Conservation (phyloP, 345 rosid genomes). For the Corchorus capsularis region DNA sequence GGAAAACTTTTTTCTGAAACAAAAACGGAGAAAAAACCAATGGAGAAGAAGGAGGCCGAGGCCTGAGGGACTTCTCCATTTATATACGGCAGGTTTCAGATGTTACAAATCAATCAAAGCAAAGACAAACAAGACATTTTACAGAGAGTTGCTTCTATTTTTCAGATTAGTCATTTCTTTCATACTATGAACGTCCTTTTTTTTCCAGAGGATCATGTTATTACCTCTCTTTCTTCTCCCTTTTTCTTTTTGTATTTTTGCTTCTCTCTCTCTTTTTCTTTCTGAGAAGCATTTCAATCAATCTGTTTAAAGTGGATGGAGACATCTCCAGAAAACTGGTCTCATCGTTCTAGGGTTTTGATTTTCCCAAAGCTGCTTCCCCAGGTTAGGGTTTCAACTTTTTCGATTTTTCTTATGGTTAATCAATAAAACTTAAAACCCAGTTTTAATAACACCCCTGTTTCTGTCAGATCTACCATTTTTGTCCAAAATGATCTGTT, state of each 20-base stretch:
- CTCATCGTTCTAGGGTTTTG: conserved; percentile 33
- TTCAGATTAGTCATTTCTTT: conserved; percentile 21
- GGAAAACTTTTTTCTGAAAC: background rate
- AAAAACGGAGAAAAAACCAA: background rate
- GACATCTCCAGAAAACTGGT: conserved; percentile 15
- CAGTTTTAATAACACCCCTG: conserved; percentile 1
- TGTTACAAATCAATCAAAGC: conserved; percentile 23
- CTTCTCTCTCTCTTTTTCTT: background rate
- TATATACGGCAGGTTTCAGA: background rate
- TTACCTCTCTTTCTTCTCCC: background rate
- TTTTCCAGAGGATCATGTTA: conserved; percentile 39
- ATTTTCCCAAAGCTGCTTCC: conserved; percentile 33
- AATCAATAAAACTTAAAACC: conserved; percentile 4
- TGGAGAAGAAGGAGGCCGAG: background rate
- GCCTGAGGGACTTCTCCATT: background rate
- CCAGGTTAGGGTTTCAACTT: conserved; percentile 40
- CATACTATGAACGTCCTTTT: background rate
- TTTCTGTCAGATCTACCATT: conserved; percentile 27
- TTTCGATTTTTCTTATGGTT: conserved; percentile 3
- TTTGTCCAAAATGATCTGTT: conserved; percentile 10
- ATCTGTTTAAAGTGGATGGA: conserved; percentile 9
- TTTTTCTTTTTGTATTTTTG: conserved; percentile 7
- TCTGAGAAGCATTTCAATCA: conserved; percentile 13
- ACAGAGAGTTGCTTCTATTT: conserved; percentile 15
- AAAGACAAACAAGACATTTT: conserved; percentile 18